Percentiles rank a stretch among this genome's conserved stretches.
Evolutionary conservation across 352 stramenopile species (phyloP).

Genomic region (Hyaloperonospora brassicae): DNA sequence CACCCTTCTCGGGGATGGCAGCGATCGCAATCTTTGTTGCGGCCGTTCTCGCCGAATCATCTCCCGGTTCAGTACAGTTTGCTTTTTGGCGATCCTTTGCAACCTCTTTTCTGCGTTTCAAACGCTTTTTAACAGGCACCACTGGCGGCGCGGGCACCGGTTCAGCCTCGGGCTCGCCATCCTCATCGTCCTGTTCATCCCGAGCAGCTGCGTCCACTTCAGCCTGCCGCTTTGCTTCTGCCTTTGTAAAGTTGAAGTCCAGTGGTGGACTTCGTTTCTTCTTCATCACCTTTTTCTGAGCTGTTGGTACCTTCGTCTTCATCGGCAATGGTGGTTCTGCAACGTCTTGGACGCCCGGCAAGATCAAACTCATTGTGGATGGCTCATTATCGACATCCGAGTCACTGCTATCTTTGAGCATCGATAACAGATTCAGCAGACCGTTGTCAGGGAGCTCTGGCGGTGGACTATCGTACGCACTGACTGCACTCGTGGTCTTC

Average conservation of each 20-base stretch:
- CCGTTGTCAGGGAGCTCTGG: conserved; percentile 34
- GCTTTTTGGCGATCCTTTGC: conserved; percentile 10
- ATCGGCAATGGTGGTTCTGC: conserved; percentile 18
- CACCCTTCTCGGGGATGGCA: conserved; percentile 11
- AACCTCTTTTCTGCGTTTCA: conserved; percentile 32
- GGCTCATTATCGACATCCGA: conserved; percentile 41
- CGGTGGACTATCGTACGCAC: conserved; percentile 14
- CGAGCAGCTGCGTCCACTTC: conserved; percentile 19
- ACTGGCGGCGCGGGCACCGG: conserved; percentile 12
- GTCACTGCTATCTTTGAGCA: conserved; percentile 46
- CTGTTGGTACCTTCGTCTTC: conserved; percentile 18
- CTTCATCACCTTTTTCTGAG: conserved; percentile 23
- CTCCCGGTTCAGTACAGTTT: conserved; percentile 1
- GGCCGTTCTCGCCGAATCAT: conserved; percentile 15
- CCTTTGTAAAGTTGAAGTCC: conserved; percentile 50
- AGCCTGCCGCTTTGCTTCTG: conserved; percentile 29
- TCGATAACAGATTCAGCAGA: conserved; percentile 45
- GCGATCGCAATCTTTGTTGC: conserved; percentile 11
- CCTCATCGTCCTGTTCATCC: conserved; percentile 18
- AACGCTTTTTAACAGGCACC: conserved; percentile 23
- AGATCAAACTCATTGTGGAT: conserved; percentile 46
- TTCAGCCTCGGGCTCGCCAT: conserved; percentile 18
- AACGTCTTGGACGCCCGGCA: conserved; percentile 28
- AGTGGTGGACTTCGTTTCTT: conserved; percentile 16
- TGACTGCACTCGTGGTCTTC: conserved; percentile 7